Evolutionary conservation across 129 eudicot genomes (phyloP), one percentile per base, ranked within the genome.

Genomic region (Calendula officinalis): DNA sequence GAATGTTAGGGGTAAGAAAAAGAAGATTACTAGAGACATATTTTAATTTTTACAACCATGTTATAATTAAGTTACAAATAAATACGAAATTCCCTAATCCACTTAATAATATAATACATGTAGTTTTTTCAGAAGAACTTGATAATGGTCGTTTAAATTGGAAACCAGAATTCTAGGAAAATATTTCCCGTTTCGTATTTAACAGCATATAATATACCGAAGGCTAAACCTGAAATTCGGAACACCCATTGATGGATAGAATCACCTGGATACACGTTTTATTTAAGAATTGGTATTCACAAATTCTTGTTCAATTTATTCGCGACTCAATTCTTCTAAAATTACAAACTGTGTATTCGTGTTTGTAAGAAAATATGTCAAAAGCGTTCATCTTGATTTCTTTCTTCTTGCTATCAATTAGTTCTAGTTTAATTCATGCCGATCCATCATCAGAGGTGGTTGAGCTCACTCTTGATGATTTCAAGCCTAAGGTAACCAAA

Each of bases 401-500:
- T 22, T 22, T 22, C 0, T 62, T 70, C 42, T 16, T 77, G 10
- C 47, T 70, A 43, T 74, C 66, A 14, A 0, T 66, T 32, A 56
- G 17, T 32, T 64, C 38, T 2, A 77, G 59, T 63, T 9, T 76
- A 15, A 59, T 57, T 14, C 49, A 73, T 32, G 89, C 72, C 54
- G 54, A 80, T 38, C 32, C 95, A 8, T 78, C 90, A 10, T 85
- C 97, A n/a, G 88, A 90, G 1, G 97, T 89, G 49, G 33, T 85
- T 78, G 95, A 89, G 88, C 80, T 89, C 67, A 82, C 75, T 63
- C 87, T 86, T 34, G 71, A 85, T 67, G 85, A 84, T 62, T 84
- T 84, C 72, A 88, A 88, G 75, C 82, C 96, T 62, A 88, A 88
- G 96, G 96, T 84, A 75, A 49, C 8, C 40, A 9, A 62, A 52